These are phyloP conservation scores for Eucalyptus viminalis DNA, from an alignment of 345 rosid species.

Conservation along the genomic window DNA sequence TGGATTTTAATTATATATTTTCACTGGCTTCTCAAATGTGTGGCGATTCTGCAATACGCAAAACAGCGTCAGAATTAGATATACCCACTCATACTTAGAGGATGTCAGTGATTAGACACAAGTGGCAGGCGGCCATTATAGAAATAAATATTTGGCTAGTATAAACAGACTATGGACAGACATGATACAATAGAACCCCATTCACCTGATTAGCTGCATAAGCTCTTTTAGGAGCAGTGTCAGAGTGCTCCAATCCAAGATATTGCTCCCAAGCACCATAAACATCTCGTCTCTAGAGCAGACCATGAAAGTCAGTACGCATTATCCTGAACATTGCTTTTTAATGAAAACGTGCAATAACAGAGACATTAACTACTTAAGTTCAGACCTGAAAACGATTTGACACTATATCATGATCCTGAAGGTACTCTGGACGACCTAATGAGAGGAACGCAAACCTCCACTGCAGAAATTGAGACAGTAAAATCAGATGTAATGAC, in stretches of 20 bases:
- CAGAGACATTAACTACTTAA: not conserved
- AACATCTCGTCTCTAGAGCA: constrained; percentile 65
- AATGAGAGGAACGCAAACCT: constrained; percentile 80
- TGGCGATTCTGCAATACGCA: constrained; percentile 50
- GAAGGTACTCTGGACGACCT: constrained; percentile 88
- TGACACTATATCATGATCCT: constrained; percentile 69
- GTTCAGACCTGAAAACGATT: constrained; percentile 72
- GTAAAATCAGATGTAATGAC: not conserved
- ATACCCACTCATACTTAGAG: not conserved
- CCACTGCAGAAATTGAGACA: constrained; percentile 45
- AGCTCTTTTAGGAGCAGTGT: constrained; percentile 68
- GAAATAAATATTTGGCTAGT: not conserved
- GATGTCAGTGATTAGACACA: not conserved
- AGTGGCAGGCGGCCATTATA: not conserved
- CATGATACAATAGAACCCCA: not conserved
- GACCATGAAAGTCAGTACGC: not conserved
- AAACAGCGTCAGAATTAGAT: not conserved
- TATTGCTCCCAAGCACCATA: constrained; percentile 98
- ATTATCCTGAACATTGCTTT: not conserved
- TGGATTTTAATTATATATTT: constrained; percentile 49
- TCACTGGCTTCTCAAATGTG: constrained; percentile 60
- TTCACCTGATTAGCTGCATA: constrained; percentile 71
- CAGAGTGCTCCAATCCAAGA: constrained; percentile 91
- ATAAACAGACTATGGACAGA: not conserved
- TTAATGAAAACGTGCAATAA: not conserved